Evolutionary conservation across 768 basidiomycete genomes (phyloP).

Genomic region (Dictyophora rubrovolvata): DNA sequence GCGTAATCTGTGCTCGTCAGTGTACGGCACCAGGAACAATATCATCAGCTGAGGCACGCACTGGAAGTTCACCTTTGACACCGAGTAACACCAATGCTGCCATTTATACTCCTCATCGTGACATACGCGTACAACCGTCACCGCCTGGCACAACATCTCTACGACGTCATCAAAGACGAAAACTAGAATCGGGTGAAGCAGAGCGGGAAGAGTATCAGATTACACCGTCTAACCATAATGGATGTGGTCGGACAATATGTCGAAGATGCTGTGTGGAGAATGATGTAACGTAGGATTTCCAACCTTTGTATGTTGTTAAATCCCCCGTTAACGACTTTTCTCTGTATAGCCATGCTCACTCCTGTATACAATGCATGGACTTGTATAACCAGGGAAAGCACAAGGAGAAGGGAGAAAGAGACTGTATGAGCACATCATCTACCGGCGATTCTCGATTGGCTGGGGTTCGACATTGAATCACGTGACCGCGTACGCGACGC

Average conservation of each 20-base stretch:
- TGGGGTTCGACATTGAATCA: background rate
- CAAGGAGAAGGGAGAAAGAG: background rate
- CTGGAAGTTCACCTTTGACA: background rate
- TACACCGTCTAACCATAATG: background rate
- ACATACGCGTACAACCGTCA: background rate
- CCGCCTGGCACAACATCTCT: background rate
- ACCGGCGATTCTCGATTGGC: background rate
- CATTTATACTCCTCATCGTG: background rate
- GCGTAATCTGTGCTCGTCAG: background rate
- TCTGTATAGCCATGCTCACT: background rate
- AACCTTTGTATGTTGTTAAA: no score
- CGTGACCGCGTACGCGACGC: background rate
- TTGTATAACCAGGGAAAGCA: background rate
- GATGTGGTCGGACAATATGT: background rate
- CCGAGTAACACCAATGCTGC: background rate
- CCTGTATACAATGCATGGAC: background rate
- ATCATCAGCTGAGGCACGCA: background rate
- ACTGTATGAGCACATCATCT: background rate
- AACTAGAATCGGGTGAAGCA: background rate
- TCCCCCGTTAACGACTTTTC: no score
- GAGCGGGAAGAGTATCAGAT: background rate
- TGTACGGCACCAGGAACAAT: background rate
- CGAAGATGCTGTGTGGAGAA: background rate
- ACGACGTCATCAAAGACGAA: background rate
- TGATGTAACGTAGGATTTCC: background rate